Evolutionary conservation across 2,329 filamentous ascomycete genomes (phyloP).

Genomic region (Microcyclosporella mali): DNA sequence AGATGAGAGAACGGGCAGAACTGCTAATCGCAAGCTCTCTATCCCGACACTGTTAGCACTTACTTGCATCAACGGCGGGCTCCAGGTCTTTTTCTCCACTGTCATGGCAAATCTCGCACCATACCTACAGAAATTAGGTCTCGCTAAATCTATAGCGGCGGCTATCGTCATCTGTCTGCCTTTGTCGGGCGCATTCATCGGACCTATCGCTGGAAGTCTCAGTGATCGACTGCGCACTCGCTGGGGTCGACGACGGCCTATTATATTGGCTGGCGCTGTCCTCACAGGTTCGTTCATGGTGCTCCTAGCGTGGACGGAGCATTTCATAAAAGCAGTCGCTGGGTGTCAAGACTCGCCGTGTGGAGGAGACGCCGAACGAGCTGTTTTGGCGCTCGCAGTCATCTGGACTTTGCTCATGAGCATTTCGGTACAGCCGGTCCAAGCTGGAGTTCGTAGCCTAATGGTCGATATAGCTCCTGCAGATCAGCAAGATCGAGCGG

Average conservation of each 20-base stretch:
- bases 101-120: constrained; percentile 18
- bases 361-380: background rate
- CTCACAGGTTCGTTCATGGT: constrained; percentile 6
- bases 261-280: constrained; percentile 14
- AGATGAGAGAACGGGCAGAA: background rate
- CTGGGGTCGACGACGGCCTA: constrained; percentile 14
- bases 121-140: constrained; percentile 16
- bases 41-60: constrained; percentile 10
- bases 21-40: constrained; percentile 5
- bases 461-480: constrained; percentile 14
- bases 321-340: constrained; percentile 2
- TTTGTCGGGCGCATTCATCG: constrained; percentile 15
- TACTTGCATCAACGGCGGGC: constrained; percentile 18
- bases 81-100: constrained; percentile 21
- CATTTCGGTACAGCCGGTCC: constrained; percentile 14
- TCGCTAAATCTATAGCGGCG: constrained; percentile 17
- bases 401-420: constrained; percentile 9
- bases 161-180: constrained; percentile 17
- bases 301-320: constrained; percentile 14
- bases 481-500: constrained; percentile 11
- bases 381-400: constrained; percentile 5
- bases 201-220: constrained; percentile 9
- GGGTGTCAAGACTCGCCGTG: background rate
- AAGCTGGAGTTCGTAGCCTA: constrained; percentile 13
- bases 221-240: constrained; percentile 11